A percentile compares a stretch with the other conserved stretches of the same genome.
These are phyloP conservation scores for Pseudocercospora pini-densiflorae DNA, from an alignment of 2,329 filamentous ascomycete genomes.

Conservation along the genomic window DNA sequence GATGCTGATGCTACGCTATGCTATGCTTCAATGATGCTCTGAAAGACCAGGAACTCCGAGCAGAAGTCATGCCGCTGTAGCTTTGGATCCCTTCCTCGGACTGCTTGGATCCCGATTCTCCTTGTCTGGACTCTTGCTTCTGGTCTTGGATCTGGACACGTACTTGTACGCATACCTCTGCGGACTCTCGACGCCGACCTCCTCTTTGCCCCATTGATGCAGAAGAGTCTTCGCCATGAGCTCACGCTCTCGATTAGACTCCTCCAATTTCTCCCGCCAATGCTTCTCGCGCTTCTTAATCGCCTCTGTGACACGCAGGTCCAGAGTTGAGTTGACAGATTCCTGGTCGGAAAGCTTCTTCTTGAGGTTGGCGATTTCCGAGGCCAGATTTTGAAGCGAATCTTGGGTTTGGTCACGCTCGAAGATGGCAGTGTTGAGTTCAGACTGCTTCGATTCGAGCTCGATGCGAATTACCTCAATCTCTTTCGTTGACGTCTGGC, in stretches of 20 bases:
- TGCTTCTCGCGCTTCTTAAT: slow-evolving; percentile 31
- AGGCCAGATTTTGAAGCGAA: slow-evolving; percentile 15
- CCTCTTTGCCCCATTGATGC: slow-evolving; percentile 76
- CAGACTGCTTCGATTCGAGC: slow-evolving; percentile 30
- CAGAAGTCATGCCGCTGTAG: not conserved
- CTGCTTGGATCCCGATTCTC: slow-evolving; percentile 18
- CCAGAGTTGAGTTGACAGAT: slow-evolving; percentile 32
- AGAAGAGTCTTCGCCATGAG: slow-evolving; percentile 61
- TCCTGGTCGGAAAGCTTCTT: slow-evolving; percentile 24
- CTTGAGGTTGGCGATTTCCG: slow-evolving; percentile 13
- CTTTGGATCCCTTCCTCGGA: not conserved
- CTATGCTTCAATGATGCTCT: not conserved
- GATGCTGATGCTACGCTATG: slow-evolving; percentile 1
- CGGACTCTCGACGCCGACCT: slow-evolving; percentile 38
- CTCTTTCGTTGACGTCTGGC: slow-evolving; percentile 22
- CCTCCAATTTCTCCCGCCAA: slow-evolving; percentile 31
- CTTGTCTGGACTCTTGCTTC: slow-evolving; percentile 13
- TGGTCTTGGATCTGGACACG: slow-evolving; percentile 3
- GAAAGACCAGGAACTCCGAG: not conserved
- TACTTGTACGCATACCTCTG: slow-evolving; percentile 44
- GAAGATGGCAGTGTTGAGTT: slow-evolving; percentile 34
- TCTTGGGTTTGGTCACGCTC: slow-evolving; percentile 36
- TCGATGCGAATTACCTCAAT: slow-evolving; percentile 26
- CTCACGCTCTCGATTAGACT: slow-evolving; percentile 38
- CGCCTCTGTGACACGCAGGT: slow-evolving; percentile 29